These are phyloP conservation scores for Rehmannia glutinosa DNA, from an alignment of 257 asterid species.

Conservation along the genomic window DNA sequence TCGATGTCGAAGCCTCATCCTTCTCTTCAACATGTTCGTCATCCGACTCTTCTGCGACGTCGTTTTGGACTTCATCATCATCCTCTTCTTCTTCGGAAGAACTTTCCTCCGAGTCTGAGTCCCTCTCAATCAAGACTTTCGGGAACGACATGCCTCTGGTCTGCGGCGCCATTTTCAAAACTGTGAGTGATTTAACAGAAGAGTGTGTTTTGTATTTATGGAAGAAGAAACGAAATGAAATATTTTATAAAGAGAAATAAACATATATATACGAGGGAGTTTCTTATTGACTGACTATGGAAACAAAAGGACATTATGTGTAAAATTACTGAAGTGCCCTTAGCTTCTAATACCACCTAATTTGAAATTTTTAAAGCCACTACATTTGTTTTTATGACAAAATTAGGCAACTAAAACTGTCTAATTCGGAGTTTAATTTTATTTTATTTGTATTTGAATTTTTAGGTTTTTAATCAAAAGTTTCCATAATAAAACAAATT, in stretches of 20 bases:
- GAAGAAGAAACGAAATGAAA: background rate
- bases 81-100: constrained; percentile 44
- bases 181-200: background rate
- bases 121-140: constrained; percentile 62
- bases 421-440: no score
- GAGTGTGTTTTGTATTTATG: background rate
- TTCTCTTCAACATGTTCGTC: constrained; percentile 23
- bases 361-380: no score
- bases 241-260: background rate
- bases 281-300: constrained; percentile 21
- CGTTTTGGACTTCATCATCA: constrained; percentile 12
- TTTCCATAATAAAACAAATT: no score
- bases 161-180: constrained; percentile 58
- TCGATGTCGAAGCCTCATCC: constrained; percentile 29
- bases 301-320: background rate
- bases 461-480: no score
- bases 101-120: constrained; percentile 70
- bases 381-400: background rate
- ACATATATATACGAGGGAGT: background rate
- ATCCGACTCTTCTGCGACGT: constrained; percentile 30
- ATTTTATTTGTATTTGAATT: no score
- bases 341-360: background rate
- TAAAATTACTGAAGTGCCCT: constrained; percentile 19
- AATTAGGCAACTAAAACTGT: background rate
- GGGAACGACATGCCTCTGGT: constrained; percentile 64